A percentile compares a stretch with the other conserved stretches of the same genome.
phyloP scores from a whole-genome alignment of 176 grass and related monocot genomes.

The Ananas comosus region DNA sequence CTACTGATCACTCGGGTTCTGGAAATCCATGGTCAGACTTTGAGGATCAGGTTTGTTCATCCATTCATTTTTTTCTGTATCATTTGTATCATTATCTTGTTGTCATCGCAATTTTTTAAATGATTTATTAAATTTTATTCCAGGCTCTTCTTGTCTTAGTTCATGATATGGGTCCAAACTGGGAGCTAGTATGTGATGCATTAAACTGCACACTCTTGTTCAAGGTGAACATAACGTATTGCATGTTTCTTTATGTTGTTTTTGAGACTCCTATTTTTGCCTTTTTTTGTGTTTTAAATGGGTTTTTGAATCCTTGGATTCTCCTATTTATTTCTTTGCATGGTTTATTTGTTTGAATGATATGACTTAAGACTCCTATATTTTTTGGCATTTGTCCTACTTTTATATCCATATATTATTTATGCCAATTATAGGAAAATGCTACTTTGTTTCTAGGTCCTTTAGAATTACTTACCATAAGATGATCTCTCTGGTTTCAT shows the following conservation, averaged over 20 bases:
- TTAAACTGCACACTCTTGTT: conserved; percentile 77
- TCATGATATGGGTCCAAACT: conserved; percentile 99
- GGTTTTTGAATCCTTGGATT: background rate
- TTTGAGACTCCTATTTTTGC: background rate
- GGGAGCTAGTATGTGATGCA: conserved; percentile 90
- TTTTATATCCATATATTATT: background rate
- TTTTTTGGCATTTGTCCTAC: too few relatives aligned
- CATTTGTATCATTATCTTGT: background rate
- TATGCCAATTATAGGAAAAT: background rate
- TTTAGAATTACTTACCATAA: background rate
- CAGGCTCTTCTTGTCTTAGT: conserved; percentile 98
- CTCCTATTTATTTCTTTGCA: background rate
- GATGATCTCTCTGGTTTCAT: background rate
- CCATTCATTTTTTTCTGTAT: conserved; percentile 16
- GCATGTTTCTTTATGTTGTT: background rate
- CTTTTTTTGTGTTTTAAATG: background rate
- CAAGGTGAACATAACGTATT: conserved; percentile 41
- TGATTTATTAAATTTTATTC: conserved; percentile 7
- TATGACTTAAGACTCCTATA: too few relatives aligned
- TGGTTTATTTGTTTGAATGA: background rate
- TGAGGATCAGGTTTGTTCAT: conserved; percentile 78
- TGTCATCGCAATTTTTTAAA: conserved; percentile 17
- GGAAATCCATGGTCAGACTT: conserved; percentile 90
- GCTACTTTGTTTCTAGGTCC: background rate
- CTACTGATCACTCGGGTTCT: conserved; percentile 52